Percentiles rank a stretch among this genome's conserved stretches.
These are phyloP conservation scores for Pseudocercospora vitis DNA, from an alignment of 2,329 filamentous ascomycete species.

Conservation along the genomic window DNA sequence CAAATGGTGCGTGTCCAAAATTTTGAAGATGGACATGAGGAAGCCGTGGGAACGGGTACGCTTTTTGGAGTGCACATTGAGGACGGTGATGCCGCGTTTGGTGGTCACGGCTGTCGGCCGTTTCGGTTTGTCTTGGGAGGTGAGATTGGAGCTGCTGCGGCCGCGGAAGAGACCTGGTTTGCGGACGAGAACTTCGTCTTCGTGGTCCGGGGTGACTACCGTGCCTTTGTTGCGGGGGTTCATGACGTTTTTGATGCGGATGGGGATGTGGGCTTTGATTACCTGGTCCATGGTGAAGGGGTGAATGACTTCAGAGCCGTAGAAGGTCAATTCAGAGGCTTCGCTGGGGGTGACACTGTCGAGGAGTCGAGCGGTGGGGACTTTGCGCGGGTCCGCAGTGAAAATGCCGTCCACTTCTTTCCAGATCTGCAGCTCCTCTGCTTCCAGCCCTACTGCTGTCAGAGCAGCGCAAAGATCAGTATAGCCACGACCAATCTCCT, in stretches of 20 bases:
- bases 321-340: slow-evolving; percentile 84
- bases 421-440: slow-evolving; percentile 92
- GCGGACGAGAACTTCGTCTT: slow-evolving; percentile 55
- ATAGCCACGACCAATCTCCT: slow-evolving; percentile 91
- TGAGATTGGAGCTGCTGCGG: slow-evolving; percentile 45
- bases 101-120: slow-evolving; percentile 76
- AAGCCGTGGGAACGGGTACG: slow-evolving; percentile 94
- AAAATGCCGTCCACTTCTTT: slow-evolving; percentile 98
- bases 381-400: slow-evolving; percentile 79
- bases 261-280: slow-evolving; percentile 73
- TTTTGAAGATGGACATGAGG: slow-evolving; percentile 88
- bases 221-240: slow-evolving; percentile 78
- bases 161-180: slow-evolving; percentile 54
- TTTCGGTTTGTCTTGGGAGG: slow-evolving; percentile 45
- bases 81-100: slow-evolving; percentile 93
- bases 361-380: slow-evolving; percentile 89
- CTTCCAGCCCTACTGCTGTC: slow-evolving; percentile 82
- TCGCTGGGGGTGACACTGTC: slow-evolving; percentile 88
- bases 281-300: slow-evolving; percentile 98
- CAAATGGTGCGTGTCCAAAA: slow-evolving; percentile 80
- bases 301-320: slow-evolving; percentile 86
- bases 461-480: slow-evolving; percentile 94
- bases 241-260: slow-evolving; percentile 90
- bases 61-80: slow-evolving; percentile 98
- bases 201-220: slow-evolving; percentile 74